Conservation (phyloP, 2,329 filamentous ascomycete genomes). For the Ascomycota sp. region DNA sequence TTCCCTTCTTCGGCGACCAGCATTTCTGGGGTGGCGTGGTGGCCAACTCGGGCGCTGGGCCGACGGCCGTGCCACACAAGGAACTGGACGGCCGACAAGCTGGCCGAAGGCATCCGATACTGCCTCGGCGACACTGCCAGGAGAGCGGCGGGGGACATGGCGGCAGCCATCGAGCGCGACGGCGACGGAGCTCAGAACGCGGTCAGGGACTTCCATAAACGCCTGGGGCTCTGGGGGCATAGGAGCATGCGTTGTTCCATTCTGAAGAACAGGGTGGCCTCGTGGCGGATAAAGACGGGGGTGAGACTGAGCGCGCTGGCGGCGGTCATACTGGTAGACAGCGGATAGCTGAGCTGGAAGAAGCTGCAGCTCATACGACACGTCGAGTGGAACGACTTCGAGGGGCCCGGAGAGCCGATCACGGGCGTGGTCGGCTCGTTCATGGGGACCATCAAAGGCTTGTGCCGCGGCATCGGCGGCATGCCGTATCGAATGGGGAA, state of each 20-base stretch:
- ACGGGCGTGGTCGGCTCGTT: constrained; percentile 44
- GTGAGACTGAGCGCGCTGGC: constrained; percentile 42
- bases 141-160: constrained; percentile 35
- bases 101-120: constrained; percentile 51
- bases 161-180: constrained; percentile 36
- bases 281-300: constrained; percentile 44
- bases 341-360: constrained; percentile 40
- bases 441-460: constrained; percentile 33
- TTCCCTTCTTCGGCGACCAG: constrained; percentile 66
- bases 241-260: constrained; percentile 45
- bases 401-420: constrained; percentile 53
- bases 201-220: constrained; percentile 43
- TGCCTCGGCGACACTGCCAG: constrained; percentile 41
- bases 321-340: constrained; percentile 41
- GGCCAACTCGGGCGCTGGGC: constrained; percentile 40
- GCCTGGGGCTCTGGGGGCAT: constrained; percentile 30
- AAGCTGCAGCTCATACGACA: constrained; percentile 43
- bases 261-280: constrained; percentile 38
- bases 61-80: constrained; percentile 49
- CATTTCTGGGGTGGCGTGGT: constrained; percentile 61
- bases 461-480: constrained; percentile 41
- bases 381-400: constrained; percentile 58
- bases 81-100: constrained; percentile 37
- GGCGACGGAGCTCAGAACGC: constrained; percentile 53
- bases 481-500: constrained; percentile 42